phyloP scores from a whole-genome alignment of 495 filamentous ascomycete species.

The Aspergillus steynii region DNA sequence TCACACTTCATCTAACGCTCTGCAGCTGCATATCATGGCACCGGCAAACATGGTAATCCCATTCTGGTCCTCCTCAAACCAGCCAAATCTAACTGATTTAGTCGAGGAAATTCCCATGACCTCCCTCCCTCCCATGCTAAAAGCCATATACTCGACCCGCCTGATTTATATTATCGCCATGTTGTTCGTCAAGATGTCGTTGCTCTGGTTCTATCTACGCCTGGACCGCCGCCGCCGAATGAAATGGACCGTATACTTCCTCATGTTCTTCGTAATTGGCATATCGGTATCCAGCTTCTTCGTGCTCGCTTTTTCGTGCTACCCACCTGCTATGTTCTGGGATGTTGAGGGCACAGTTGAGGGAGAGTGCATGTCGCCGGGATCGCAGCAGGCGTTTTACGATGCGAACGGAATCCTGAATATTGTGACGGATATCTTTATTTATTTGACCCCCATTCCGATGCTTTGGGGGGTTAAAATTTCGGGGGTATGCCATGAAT shows the following conservation, averaged over 20 bases:
- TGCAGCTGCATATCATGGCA: background rate
- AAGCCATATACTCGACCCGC: background rate
- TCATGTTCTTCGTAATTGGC: background rate
- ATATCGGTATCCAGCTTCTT: background rate
- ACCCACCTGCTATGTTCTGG: background rate
- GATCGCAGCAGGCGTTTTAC: background rate
- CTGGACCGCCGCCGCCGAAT: background rate
- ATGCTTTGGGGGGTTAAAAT: background rate
- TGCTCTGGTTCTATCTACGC: background rate
- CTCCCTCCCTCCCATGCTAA: background rate
- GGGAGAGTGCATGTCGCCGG: background rate
- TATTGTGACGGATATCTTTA: constrained; percentile 1
- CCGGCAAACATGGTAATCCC: background rate
- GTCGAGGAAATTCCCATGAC: background rate
- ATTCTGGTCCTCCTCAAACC: background rate
- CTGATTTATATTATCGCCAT: background rate
- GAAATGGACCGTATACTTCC: background rate
- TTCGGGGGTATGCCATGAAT: background rate
- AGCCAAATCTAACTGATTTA: background rate
- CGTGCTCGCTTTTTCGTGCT: background rate
- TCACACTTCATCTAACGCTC: background rate
- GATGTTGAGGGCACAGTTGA: background rate
- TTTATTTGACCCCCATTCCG: background rate
- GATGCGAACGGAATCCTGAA: constrained; percentile 4
- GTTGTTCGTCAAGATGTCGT: background rate